Evolutionary conservation across 1,139 yeast genomes (phyloP).

Genomic region (Geotrichum candidum): DNA sequence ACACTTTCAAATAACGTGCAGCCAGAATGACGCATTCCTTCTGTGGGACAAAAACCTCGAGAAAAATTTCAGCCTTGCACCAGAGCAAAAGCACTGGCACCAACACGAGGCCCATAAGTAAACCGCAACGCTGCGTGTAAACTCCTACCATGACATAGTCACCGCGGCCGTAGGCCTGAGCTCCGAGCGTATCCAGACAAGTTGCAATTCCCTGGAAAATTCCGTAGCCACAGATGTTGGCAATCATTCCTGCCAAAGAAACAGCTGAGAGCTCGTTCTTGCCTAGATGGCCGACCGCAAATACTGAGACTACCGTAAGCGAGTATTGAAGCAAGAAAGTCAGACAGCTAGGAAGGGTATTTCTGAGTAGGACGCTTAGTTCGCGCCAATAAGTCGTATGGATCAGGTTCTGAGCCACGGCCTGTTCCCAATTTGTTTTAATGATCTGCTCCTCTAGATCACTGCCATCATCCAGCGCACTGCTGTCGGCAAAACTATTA

Average conservation of each 20-base stretch:
- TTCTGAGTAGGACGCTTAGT: constrained; percentile 32
- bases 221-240: constrained; percentile 72
- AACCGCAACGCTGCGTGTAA: constrained; percentile 52
- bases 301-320: constrained; percentile 75
- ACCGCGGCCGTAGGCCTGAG: constrained; percentile 51
- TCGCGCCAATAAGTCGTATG: too few species aligned
- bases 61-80: constrained; percentile 51
- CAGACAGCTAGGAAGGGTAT: constrained; percentile 35
- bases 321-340: constrained; percentile 81
- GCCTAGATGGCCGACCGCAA: constrained; percentile 78
- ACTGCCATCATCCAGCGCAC: constrained; percentile 1
- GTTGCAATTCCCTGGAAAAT: constrained; percentile 85
- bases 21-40: constrained; percentile 57
- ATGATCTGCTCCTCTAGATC: not conserved
- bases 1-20: constrained; percentile 54
- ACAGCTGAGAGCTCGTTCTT: constrained; percentile 71
- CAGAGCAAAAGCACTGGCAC: constrained; percentile 50
- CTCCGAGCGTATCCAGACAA: constrained; percentile 78
- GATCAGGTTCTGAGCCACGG: too few species aligned
- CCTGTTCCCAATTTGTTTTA: too few species aligned
- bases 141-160: constrained; percentile 51
- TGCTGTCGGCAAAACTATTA: not conserved
- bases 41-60: constrained; percentile 31
- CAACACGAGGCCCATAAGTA: constrained; percentile 43
- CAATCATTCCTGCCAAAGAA: constrained; percentile 81